Conservation (phyloP, 129 eudicot species). For the Artemisia annua region DNA sequence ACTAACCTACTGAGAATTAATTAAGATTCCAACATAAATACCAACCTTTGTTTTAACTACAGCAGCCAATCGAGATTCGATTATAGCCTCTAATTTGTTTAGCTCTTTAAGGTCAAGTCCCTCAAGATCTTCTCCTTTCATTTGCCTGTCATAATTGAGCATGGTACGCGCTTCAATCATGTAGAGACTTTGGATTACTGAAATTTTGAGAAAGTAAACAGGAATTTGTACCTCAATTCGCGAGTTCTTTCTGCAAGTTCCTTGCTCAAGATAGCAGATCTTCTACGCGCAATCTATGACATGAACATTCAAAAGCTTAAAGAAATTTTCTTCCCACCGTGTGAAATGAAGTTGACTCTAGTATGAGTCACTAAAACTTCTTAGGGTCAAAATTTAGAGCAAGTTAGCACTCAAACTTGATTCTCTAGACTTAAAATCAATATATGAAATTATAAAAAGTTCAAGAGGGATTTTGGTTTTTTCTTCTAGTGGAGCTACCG, state of each 20-base stretch:
- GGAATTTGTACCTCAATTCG: slow-evolving; percentile 26
- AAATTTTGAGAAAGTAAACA: slow-evolving; percentile 7
- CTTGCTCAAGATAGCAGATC: slow-evolving; percentile 25
- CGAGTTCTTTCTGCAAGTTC: slow-evolving; percentile 34
- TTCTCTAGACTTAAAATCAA: too few species aligned
- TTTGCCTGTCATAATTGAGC: slow-evolving; percentile 24
- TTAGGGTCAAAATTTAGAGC: too few species aligned
- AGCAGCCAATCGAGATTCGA: slow-evolving; percentile 36
- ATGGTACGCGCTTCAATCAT: not conserved
- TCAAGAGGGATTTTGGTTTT: too few species aligned
- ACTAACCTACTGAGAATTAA: not conserved
- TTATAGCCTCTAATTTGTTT: slow-evolving; percentile 26
- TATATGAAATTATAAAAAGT: too few species aligned
- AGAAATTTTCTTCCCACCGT: not conserved
- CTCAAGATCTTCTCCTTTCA: slow-evolving; percentile 39
- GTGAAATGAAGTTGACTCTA: not conserved
- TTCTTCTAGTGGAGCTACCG: too few species aligned
- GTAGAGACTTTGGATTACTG: not conserved
- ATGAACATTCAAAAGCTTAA: slow-evolving; percentile 18
- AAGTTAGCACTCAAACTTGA: too few species aligned
- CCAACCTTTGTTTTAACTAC: slow-evolving; percentile 36
- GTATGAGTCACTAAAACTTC: too few species aligned
- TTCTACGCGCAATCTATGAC: slow-evolving; percentile 18
- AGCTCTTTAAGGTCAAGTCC: slow-evolving; percentile 36
- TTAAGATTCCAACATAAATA: slow-evolving; percentile 3